Evolutionary conservation across 768 basidiomycete species (phyloP).

Genomic region (Krasilnikovozyma curviuscula): DNA sequence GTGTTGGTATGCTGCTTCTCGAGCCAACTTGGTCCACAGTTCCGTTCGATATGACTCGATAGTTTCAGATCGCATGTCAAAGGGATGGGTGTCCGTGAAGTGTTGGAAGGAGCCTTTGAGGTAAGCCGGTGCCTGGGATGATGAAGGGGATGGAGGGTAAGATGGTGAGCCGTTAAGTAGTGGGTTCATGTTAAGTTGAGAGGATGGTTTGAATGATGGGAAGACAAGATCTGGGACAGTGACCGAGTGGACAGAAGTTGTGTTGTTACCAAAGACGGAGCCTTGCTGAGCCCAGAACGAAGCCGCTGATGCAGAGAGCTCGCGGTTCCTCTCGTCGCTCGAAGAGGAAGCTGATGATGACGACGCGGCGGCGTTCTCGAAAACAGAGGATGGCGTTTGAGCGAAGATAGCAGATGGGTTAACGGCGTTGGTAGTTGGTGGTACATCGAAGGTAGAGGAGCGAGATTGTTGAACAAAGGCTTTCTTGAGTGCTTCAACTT

Average conservation of each 20-base stretch:
- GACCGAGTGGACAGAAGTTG: conserved; percentile 33
- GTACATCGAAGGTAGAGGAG: conserved; percentile 6
- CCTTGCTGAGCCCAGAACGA: no score
- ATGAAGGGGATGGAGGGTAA: neutral
- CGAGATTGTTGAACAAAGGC: conserved; percentile 15
- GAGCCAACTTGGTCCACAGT: conserved; percentile 75
- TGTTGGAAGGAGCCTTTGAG: conserved; percentile 2
- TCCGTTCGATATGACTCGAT: conserved; percentile 54
- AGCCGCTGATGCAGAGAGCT: neutral
- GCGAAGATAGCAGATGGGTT: conserved; percentile 21
- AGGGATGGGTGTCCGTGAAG: conserved; percentile 36
- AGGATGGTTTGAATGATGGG: no score
- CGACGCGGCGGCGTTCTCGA: neutral
- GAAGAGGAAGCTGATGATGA: conserved; percentile 3
- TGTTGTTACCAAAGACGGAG: conserved; percentile 13
- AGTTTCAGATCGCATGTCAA: conserved; percentile 34
- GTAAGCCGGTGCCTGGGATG: conserved; percentile 4
- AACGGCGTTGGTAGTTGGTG: conserved; percentile 13
- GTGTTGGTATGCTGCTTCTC: conserved; percentile 34
- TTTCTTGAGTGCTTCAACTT: conserved; percentile 28
- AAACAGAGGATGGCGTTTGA: conserved; percentile 53
- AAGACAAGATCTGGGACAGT: no score
- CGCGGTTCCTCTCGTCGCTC: conserved; percentile 8
- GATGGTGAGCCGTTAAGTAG: conserved; percentile 32
- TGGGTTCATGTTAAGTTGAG: conserved; percentile 74